Evolutionary conservation across 2,329 filamentous ascomycete species (phyloP).

Genomic region (Aspergillus floridensis): DNA sequence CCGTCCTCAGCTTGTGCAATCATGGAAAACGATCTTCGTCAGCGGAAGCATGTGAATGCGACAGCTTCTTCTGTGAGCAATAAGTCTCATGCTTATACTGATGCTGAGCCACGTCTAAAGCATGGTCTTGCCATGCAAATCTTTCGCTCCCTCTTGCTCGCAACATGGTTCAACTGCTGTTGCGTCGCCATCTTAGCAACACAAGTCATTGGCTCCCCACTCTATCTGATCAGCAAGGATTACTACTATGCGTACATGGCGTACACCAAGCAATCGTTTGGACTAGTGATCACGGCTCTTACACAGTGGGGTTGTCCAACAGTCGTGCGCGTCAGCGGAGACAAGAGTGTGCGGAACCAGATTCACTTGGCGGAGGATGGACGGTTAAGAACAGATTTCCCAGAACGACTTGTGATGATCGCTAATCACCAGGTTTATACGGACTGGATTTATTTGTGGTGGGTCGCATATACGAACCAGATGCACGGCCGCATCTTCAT

Average conservation of each 20-base stretch:
- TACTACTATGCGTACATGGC: conserved; percentile 66
- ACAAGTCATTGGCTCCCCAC: conserved; percentile 59
- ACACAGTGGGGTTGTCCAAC: conserved; percentile 65
- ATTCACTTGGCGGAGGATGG: conserved; percentile 57
- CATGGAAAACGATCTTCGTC: conserved; percentile 36
- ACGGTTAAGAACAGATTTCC: conserved; percentile 57
- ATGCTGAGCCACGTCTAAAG: conserved; percentile 40
- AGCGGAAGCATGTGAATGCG: conserved; percentile 25
- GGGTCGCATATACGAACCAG: conserved; percentile 62
- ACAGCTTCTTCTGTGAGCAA: conserved; percentile 15
- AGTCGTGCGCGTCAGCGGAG: conserved; percentile 60
- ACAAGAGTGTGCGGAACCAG: conserved; percentile 59
- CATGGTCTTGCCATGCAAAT: conserved; percentile 47
- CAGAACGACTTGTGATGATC: conserved; percentile 60
- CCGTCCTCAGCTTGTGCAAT: not conserved
- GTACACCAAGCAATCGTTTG: conserved; percentile 64
- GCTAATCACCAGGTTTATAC: conserved; percentile 67
- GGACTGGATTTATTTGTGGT: conserved; percentile 70
- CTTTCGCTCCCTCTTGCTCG: conserved; percentile 44
- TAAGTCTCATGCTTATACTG: conserved; percentile 19
- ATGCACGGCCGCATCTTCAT: conserved; percentile 67
- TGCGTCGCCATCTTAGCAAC: conserved; percentile 49
- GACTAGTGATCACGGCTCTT: conserved; percentile 59
- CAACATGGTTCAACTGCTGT: conserved; percentile 47
- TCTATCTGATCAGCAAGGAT: conserved; percentile 60